Conservation (phyloP, 2,329 filamentous ascomycete species). For the Colletotrichum cordylinicola region DNA sequence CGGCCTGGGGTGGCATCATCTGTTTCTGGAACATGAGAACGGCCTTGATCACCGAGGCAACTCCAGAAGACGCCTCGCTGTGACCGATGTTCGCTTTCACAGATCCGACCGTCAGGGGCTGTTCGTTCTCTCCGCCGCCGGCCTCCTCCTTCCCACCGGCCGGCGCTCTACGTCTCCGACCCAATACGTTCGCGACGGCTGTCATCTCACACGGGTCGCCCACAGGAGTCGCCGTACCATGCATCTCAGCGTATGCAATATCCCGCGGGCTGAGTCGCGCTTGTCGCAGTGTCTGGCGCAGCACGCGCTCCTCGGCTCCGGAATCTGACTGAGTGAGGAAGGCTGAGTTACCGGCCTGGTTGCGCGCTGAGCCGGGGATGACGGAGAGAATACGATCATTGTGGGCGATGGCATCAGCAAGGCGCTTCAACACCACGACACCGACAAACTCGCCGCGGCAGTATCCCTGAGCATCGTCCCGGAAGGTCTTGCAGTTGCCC, state of each 20-base stretch:
- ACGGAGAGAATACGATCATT: slow-evolving; percentile 49
- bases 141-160: not conserved
- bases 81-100: slow-evolving; percentile 26
- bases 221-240: slow-evolving; percentile 52
- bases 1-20: slow-evolving; percentile 31
- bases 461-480: slow-evolving; percentile 48
- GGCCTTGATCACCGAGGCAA: slow-evolving; percentile 34
- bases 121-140: rapidly evolving
- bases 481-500: slow-evolving; percentile 38
- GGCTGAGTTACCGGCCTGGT: slow-evolving; percentile 45
- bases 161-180: not conserved
- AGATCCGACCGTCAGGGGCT: slow-evolving; percentile 3
- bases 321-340: slow-evolving; percentile 29
- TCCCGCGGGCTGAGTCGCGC: slow-evolving; percentile 23
- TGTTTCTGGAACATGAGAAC: slow-evolving; percentile 35
- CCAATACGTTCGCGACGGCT: slow-evolving; percentile 32
- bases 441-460: slow-evolving; percentile 53
- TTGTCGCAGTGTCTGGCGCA: slow-evolving; percentile 56
- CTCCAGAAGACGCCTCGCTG: slow-evolving; percentile 29
- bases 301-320: slow-evolving; percentile 31
- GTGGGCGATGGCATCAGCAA: slow-evolving; percentile 51
- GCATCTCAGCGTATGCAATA: slow-evolving; percentile 41
- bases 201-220: slow-evolving; percentile 54
- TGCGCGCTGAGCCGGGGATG: slow-evolving; percentile 41
- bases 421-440: slow-evolving; percentile 50